A percentile compares a stretch with the other conserved stretches of the same genome.
These are phyloP conservation scores for Tolypocladium album DNA, from an alignment of 2,329 filamentous ascomycete genomes.

Conservation along the genomic window DNA sequence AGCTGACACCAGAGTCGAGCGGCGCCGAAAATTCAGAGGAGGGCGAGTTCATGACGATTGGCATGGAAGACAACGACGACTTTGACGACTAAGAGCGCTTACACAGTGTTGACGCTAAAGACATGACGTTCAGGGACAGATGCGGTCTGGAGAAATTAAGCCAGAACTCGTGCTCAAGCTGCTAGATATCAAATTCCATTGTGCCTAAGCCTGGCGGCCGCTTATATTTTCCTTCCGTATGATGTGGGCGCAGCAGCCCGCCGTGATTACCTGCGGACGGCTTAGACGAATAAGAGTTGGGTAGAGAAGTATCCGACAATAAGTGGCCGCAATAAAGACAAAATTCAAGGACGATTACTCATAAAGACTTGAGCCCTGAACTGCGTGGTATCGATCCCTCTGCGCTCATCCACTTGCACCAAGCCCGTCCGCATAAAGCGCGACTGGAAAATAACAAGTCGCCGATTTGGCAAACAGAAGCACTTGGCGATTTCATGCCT, in stretches of 20 bases:
- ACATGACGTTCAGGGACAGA: not conserved
- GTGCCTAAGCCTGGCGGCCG: not conserved
- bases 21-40: slow-evolving; percentile 23
- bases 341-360: slow-evolving; percentile 1
- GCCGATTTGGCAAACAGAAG: not conserved
- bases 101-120: not conserved
- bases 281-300: not conserved
- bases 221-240: not conserved
- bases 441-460: slow-evolving; percentile 8
- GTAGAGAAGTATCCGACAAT: not conserved
- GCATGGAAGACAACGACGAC: slow-evolving; percentile 13
- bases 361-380: not conserved
- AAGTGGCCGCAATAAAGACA: not conserved
- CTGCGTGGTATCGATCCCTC: slow-evolving; percentile 6
- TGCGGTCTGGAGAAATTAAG: not conserved
- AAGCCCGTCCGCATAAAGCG: slow-evolving; percentile 8
- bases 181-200: slow-evolving; percentile 4
- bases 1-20: slow-evolving; percentile 15
- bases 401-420: slow-evolving; percentile 3
- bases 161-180: slow-evolving; percentile 1
- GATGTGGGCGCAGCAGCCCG: not conserved
- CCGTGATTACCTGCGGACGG: not conserved
- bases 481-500: not conserved
- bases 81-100: slow-evolving; percentile 12
- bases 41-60: slow-evolving; percentile 2